phyloP scores from a whole-genome alignment of 179 eudicot species.

The Beta macrorhiza region DNA sequence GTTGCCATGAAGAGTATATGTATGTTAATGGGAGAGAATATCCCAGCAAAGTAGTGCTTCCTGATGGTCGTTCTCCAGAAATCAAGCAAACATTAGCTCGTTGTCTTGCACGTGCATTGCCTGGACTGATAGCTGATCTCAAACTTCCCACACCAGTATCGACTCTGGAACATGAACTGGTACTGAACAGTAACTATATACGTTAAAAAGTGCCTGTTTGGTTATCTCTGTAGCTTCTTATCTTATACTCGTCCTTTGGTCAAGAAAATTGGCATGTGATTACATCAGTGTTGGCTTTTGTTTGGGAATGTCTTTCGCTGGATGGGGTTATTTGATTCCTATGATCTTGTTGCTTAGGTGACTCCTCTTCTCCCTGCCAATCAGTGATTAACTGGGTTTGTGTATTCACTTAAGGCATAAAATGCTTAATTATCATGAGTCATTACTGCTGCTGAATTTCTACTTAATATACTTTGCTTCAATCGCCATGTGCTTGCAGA shows the following conservation, averaged over 20 bases:
- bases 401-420: neutral
- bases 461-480: neutral
- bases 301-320: neutral
- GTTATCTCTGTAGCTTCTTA: neutral
- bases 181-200: slow-evolving; percentile 20
- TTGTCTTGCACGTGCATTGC: slow-evolving; percentile 75
- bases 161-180: slow-evolving; percentile 69
- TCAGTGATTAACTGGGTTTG: neutral
- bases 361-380: neutral
- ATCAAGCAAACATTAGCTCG: slow-evolving; percentile 80
- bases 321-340: neutral
- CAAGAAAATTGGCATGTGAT: neutral
- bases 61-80: slow-evolving; percentile 81
- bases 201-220: neutral
- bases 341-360: neutral
- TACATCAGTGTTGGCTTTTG: neutral
- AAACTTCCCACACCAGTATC: slow-evolving; percentile 67
- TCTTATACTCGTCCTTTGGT: neutral
- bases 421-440: neutral
- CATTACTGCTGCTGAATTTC: neutral
- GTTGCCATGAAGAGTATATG: slow-evolving; percentile 65
- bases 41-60: slow-evolving; percentile 53
- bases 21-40: slow-evolving; percentile 80
- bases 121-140: slow-evolving; percentile 64
- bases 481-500: neutral